Evolutionary conservation across 352 stramenopile species (phyloP).

Genomic region (Elongisporangium anandrum): DNA sequence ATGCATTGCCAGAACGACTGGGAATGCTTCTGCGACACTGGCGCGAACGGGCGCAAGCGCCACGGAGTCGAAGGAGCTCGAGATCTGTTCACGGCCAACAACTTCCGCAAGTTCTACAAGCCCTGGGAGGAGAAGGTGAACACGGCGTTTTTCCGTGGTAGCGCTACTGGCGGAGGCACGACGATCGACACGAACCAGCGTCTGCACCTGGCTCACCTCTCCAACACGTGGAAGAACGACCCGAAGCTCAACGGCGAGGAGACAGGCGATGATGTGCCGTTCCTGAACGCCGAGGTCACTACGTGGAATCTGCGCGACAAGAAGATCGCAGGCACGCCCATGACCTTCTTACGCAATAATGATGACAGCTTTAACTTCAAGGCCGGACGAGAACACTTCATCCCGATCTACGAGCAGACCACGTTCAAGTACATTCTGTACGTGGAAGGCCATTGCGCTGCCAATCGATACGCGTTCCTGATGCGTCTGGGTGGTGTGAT

Average conservation of each 20-base stretch:
- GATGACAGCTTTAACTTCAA: conserved; percentile 80
- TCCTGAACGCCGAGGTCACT: conserved; percentile 96
- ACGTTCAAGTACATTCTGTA: conserved; percentile 98
- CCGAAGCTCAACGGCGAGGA: conserved; percentile 73
- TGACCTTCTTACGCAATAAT: conserved; percentile 93
- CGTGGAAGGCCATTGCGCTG: conserved; percentile 96
- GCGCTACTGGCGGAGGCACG: conserved; percentile 93
- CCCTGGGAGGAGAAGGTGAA: conserved; percentile 95
- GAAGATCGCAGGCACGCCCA: conserved; percentile 92
- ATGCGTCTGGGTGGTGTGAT: conserved; percentile 98
- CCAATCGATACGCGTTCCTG: conserved; percentile 98
- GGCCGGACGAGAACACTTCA: conserved; percentile 94
- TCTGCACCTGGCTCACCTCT: conserved; percentile 90
- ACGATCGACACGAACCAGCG: conserved; percentile 97
- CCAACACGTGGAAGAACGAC: conserved; percentile 92
- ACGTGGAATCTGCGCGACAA: conserved; percentile 96
- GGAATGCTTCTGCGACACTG: conserved; percentile 73
- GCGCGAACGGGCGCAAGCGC: conserved; percentile 52
- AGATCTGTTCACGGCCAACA: conserved; percentile 96
- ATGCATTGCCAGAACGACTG: conserved; percentile 74
- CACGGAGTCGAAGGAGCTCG: conserved; percentile 64
- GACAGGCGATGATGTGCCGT: conserved; percentile 61
- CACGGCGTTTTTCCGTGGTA: conserved; percentile 98
- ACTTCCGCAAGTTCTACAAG: conserved; percentile 96
- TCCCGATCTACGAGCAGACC: conserved; percentile 97